Evolutionary conservation across 805 yeast genomes (phyloP), one percentile per base, ranked within the genome.

Genomic region (Candida ascalaphidarum): DNA sequence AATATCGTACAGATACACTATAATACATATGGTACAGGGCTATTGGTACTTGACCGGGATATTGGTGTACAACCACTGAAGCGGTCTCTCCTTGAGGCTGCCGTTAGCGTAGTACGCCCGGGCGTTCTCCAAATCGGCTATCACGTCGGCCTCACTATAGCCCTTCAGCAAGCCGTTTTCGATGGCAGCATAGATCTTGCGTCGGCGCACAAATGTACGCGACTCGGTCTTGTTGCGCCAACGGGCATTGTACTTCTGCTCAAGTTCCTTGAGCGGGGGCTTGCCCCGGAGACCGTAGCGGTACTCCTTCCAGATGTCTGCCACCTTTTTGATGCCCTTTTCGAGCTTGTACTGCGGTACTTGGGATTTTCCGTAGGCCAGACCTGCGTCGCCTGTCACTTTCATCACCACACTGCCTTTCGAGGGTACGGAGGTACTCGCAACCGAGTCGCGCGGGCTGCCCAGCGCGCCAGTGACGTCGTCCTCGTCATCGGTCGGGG

Each of bases 171-270:
- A 39, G 1, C 77, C 79, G 7, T 39, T 52, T 40, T 72, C 77
- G 28, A 73, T 69, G 4, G 77, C 77, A 35, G 61, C 65, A 47
- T 71, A 73, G 14, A 73, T 58, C 19, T 66, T 67, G 41, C 68
- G 70, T 22, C 79, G 52, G 35, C 80, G 46, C 26, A 68, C 58
- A 41, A 67, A 73, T 25, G 74, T 65, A 35, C 74, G 65, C 30
- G 66, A 64, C 17, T 68, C 68, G 0, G 77, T 74, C 27, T 57
- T 75, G 27, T 69, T 54, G 44, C 79, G 58, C 80, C 80, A 73
- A 20, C 66, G 64, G 2, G 75, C 62, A 28, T 65, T 67, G 37
- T 61, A 73, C 34, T 65, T 58, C 5, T 43, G 32, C 40, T 73
- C 77, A 46, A 73, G 48, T 9, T 63, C 51, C 34, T 61, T 62